Conservation (phyloP, 2,329 filamentous ascomycete species). For the Fusarium sp. region DNA sequence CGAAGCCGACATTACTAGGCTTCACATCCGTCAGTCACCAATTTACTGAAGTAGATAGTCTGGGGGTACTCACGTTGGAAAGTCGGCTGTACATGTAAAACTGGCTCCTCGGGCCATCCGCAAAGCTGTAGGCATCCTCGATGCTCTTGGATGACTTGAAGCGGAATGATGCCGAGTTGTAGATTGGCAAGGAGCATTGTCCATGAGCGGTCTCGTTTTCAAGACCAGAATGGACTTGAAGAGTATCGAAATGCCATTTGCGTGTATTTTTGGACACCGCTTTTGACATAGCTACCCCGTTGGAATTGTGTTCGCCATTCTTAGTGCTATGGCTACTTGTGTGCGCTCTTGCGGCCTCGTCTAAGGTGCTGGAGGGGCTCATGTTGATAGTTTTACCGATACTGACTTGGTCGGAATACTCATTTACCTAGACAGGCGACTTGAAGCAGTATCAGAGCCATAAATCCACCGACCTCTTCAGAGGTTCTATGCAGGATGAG, state of each 20-base stretch:
- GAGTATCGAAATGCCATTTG: neutral
- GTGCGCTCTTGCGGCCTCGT: neutral
- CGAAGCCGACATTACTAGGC: conserved; percentile 4
- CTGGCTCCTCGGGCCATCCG: neutral
- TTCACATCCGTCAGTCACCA: neutral
- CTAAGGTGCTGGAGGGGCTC: neutral
- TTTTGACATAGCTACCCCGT: neutral
- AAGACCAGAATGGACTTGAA: neutral
- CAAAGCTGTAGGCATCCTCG: neutral
- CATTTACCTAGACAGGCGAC: neutral
- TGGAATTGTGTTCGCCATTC: neutral
- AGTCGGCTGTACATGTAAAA: neutral
- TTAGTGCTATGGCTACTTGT: neutral
- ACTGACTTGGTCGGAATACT: neutral
- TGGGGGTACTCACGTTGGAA: neutral
- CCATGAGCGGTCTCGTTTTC: neutral
- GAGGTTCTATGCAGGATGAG: neutral
- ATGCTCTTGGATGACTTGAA: neutral
- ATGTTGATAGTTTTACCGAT: neutral
- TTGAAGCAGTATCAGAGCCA: neutral
- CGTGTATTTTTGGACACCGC: neutral
- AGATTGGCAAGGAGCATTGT: neutral
- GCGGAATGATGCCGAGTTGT: neutral
- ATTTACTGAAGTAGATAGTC: rapidly evolving
- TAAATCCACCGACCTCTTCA: neutral